Base-by-base conservation (phyloP, 179 eudicot species). In the Spinacia oleracea region DNA sequence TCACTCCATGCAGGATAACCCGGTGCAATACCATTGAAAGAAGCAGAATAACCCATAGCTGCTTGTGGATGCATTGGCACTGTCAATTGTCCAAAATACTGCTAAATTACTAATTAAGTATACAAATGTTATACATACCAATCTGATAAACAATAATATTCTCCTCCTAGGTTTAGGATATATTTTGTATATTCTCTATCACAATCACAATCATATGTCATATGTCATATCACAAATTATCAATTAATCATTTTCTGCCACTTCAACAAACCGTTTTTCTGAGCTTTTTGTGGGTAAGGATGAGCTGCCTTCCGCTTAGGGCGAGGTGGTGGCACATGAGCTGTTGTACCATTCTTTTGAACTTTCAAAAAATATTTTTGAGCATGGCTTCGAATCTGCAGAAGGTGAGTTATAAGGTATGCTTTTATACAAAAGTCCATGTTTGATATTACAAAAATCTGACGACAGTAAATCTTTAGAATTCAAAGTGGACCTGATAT, bases 271-370 rank as follows among this genome's bases (percentile, higher is more conserved):
- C 97, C 90, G 84, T 85, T 88, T 90, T 87, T 94, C 21, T 88
- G 85, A 50, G 97, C 89, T 71, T 92, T 94, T 65, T 92, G 98
- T 9, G 98, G 98, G 81, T 94, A 92, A 83, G 98, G 98, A 87
- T 92, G 98, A 75, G 95, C 70, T 35, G 97, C 94, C 81, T 93
- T 93, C 58, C 97, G 89, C 83, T 94, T 94, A 51, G 98, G 97
- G 48, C 97, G 93, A 43, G 98, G 98, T 53, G 98, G 98, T 65
- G 98, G 98, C 63, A 94, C 94, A 89, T 92, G 98, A 85, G 93
- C 98, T 35, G 78, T 79, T 74, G 94, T 84, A 63, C 98, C 98
- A 83, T 87, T 94, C 82, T 94, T 94, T 83, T 94, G 98, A 81
- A 94, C 96, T 85, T 94, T 94, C 78, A 94, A 45, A 87, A 94